phyloP scores from a whole-genome alignment of 768 basidiomycete genomes.

The Suillus occidentalis region DNA sequence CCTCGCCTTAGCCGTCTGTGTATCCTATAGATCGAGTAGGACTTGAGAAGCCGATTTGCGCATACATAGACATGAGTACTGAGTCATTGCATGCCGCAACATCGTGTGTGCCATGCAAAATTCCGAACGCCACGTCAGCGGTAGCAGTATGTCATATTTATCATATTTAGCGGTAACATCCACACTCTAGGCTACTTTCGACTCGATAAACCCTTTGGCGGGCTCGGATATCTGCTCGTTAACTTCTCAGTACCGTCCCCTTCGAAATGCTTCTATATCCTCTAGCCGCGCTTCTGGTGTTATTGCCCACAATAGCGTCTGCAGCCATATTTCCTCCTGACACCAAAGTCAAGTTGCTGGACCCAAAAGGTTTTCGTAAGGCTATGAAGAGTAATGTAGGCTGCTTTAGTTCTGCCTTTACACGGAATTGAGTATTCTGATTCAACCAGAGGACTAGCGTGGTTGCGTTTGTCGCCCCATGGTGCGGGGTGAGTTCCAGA shows the following conservation, averaged over 20 bases:
- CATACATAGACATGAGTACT: background rate
- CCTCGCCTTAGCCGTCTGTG: too few relatives aligned
- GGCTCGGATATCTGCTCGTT: background rate
- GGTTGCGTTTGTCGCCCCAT: slow-evolving; percentile 93
- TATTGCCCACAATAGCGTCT: slow-evolving; percentile 38
- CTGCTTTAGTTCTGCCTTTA: slow-evolving; percentile 10
- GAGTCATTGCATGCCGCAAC: too few relatives aligned
- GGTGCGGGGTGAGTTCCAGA: slow-evolving; percentile 71
- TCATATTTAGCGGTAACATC: background rate
- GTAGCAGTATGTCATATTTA: background rate
- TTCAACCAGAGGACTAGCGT: slow-evolving; percentile 61
- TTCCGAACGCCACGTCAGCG: slow-evolving; percentile 1
- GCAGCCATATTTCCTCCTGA: slow-evolving; percentile 50
- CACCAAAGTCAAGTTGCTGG: slow-evolving; percentile 71
- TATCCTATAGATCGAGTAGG: background rate
- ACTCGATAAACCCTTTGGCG: background rate
- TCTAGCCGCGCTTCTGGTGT: slow-evolving; percentile 18
- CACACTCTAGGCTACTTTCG: background rate
- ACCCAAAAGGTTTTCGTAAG: slow-evolving; percentile 66
- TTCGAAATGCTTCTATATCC: slow-evolving; percentile 24
- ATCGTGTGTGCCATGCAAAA: background rate
- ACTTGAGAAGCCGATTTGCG: too few relatives aligned
- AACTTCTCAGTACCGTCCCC: background rate
- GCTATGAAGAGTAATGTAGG: slow-evolving; percentile 76
- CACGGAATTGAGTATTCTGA: slow-evolving; percentile 1